Evolutionary conservation across 495 filamentous ascomycete genomes (phyloP).

Genomic region (Penicillium longicatenatum): DNA sequence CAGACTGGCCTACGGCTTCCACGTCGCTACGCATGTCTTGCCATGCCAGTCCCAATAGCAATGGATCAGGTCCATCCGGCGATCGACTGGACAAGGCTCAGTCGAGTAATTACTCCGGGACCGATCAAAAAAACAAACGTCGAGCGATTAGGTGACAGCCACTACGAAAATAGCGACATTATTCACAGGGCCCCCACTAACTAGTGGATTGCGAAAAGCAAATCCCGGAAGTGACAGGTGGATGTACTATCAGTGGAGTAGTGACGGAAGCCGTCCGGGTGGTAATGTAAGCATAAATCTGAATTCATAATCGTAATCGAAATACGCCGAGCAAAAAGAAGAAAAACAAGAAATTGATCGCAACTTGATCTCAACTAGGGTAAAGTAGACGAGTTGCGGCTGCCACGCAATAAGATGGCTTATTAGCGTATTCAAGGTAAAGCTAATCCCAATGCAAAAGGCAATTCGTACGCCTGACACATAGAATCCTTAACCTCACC

Average conservation of each 20-base stretch:
- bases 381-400: not conserved
- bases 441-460: conserved; percentile 9
- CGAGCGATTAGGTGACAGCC: not conserved
- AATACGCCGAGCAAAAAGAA: not conserved
- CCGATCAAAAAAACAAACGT: conserved; percentile 11
- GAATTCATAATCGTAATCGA: not conserved
- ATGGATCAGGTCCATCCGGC: conserved; percentile 11
- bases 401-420: not conserved
- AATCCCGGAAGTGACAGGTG: conserved; percentile 17
- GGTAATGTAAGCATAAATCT: not conserved
- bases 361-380: not conserved
- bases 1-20: conserved; percentile 1
- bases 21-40: conserved; percentile 17
- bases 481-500: conserved; percentile 15
- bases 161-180: conserved; percentile 1
- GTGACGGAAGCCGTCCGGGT: conserved; percentile 3
- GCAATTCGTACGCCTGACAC: conserved; percentile 14
- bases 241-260: conserved; percentile 4
- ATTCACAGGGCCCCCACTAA: not conserved
- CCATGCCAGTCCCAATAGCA: conserved; percentile 18
- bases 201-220: conserved; percentile 15
- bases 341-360: not conserved
- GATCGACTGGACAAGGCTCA: not conserved
- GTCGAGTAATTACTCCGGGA: conserved; percentile 3
- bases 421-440: conserved; percentile 12